Conservation (phyloP, 1,139 yeast genomes). For the Zygosaccharomyces sapae region DNA sequence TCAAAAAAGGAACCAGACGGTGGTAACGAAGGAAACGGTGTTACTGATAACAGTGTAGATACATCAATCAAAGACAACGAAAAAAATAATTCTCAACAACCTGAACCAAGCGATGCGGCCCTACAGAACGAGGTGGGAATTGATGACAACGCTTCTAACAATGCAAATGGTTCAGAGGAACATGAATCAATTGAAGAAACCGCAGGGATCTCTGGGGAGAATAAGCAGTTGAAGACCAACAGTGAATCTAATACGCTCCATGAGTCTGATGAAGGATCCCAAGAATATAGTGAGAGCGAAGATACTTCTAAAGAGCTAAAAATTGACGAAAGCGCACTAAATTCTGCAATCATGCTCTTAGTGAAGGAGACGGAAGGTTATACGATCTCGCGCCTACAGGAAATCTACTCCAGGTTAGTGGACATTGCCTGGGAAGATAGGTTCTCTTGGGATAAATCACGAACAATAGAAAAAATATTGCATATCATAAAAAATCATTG, state of each 20-base stretch:
- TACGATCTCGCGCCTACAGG: constrained; percentile 71
- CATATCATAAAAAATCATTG: constrained; percentile 18
- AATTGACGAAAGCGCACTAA: constrained; percentile 37
- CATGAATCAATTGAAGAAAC: not conserved
- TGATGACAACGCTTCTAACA: too few species aligned
- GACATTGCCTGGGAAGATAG: constrained; percentile 74
- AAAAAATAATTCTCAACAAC: too few species aligned
- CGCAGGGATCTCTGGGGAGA: not conserved
- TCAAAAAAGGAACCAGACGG: too few species aligned
- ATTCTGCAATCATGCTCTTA: constrained; percentile 34
- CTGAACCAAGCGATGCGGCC: too few species aligned
- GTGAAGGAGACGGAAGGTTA: constrained; percentile 44
- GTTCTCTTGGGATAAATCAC: constrained; percentile 59
- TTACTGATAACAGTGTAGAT: too few species aligned
- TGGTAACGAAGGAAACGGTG: too few species aligned
- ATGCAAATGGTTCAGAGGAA: too few species aligned
- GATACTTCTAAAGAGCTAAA: constrained; percentile 30
- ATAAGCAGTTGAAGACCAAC: not conserved
- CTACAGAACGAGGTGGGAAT: too few species aligned
- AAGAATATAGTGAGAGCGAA: constrained; percentile 23
- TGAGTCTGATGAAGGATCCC: not conserved
- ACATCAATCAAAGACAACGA: too few species aligned
- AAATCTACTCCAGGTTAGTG: constrained; percentile 64
- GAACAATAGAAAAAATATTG: constrained; percentile 28
- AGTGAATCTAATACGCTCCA: not conserved